Evolutionary conservation across 805 yeast species (phyloP).

Genomic region (Torulaspora gathmanii): DNA sequence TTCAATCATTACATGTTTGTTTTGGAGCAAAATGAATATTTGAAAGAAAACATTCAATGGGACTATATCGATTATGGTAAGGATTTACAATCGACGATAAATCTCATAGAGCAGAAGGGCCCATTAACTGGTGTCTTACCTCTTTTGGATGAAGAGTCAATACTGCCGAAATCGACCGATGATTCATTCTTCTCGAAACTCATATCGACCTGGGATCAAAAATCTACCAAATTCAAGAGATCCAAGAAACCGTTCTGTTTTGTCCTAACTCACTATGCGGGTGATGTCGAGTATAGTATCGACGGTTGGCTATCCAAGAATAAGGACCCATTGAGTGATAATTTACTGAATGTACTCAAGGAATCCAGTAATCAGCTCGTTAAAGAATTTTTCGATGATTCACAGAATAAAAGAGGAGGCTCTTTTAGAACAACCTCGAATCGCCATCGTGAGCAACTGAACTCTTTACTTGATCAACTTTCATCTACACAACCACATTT

Average conservation of each 20-base stretch:
- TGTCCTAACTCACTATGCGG: conserved; percentile 88
- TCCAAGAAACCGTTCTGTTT: conserved; percentile 75
- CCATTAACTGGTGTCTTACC: conserved; percentile 79
- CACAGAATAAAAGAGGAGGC: conserved; percentile 20
- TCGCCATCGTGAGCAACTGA: conserved; percentile 82
- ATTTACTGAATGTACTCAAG: conserved; percentile 56
- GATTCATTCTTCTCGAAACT: conserved; percentile 76
- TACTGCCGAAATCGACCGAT: conserved; percentile 87
- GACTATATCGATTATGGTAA: conserved; percentile 92
- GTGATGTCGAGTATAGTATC: conserved; percentile 87
- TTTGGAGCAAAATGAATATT: conserved; percentile 92
- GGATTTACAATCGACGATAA: conserved; percentile 91
- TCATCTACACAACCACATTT: conserved; percentile 88
- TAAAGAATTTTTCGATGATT: conserved; percentile 44
- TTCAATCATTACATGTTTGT: conserved; percentile 97
- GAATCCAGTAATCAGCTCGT: conserved; percentile 56
- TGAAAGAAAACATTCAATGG: conserved; percentile 93
- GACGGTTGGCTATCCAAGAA: conserved; percentile 94
- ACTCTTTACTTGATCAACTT: conserved; percentile 64
- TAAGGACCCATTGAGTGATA: conserved; percentile 85
- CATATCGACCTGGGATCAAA: conserved; percentile 55
- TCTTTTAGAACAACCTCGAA: conserved; percentile 64
- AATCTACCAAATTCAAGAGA: conserved; percentile 57
- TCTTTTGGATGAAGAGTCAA: conserved; percentile 88
- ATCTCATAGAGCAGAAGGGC: conserved; percentile 67